phyloP scores from a whole-genome alignment of 768 basidiomycete species.

The Gautieria morchelliformis region DNA sequence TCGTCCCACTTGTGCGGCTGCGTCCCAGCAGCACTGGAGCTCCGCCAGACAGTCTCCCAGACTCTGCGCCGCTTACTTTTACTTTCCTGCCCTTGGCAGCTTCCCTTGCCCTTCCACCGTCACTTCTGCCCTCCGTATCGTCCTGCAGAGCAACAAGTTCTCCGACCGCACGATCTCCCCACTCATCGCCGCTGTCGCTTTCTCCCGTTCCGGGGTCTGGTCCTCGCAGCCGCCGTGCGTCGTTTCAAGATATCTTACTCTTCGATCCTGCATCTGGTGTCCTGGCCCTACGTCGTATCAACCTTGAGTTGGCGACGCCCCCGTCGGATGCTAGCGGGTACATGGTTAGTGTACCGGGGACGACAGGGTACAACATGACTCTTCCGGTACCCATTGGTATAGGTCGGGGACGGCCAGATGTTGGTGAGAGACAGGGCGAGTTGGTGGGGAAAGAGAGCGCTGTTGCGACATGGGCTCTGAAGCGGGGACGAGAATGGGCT shows the following conservation, averaged over 20 bases:
- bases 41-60: conserved; percentile 9
- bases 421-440: conserved; percentile 27
- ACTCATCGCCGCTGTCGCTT: conserved; percentile 8
- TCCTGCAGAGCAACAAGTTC: neutral
- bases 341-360: neutral
- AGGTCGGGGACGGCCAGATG: conserved; percentile 12
- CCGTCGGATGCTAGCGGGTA: neutral
- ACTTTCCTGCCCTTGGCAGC: conserved; percentile 37
- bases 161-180: neutral
- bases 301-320: conserved; percentile 26
- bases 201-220: conserved; percentile 7
- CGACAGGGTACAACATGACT: neutral
- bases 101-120: conserved; percentile 23
- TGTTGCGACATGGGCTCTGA: conserved; percentile 61
- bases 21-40: conserved; percentile 21
- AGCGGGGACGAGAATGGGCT: conserved; percentile 39
- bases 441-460: conserved; percentile 26
- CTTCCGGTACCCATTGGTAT: neutral
- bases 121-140: conserved; percentile 25
- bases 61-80: conserved; percentile 39
- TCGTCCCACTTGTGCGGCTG: conserved; percentile 50
- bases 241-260: conserved; percentile 55
- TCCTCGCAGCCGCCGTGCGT: conserved; percentile 18
- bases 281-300: conserved; percentile 46
- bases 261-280: conserved; percentile 53